These are phyloP conservation scores for Moricandia arvensis DNA, from an alignment of 345 rosid species.

Conservation along the genomic window DNA sequence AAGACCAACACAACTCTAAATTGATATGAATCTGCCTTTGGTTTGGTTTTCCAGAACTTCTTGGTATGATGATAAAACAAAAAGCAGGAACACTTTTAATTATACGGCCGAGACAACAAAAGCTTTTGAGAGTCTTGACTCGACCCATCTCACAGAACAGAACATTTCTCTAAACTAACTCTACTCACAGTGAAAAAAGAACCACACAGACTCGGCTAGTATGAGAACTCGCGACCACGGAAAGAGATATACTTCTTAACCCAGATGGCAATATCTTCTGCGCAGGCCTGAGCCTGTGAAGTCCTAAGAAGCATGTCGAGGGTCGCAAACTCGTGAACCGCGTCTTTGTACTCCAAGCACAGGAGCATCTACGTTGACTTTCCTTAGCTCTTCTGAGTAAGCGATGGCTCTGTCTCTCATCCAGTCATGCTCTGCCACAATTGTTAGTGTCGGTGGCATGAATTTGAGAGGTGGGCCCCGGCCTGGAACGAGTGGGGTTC, in stretches of 20 bases:
- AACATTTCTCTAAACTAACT: slow-evolving; percentile 22
- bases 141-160: slow-evolving; percentile 29
- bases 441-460: slow-evolving; percentile 92
- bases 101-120: slow-evolving; percentile 26
- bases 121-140: slow-evolving; percentile 5
- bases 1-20: neutral
- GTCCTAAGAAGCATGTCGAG: slow-evolving; percentile 86
- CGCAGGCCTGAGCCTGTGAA: slow-evolving; percentile 89
- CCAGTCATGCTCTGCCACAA: slow-evolving; percentile 95
- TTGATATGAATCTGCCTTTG: neutral
- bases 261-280: slow-evolving; percentile 92
- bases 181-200: slow-evolving; percentile 19
- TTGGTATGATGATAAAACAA: slow-evolving; percentile 2
- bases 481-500: slow-evolving; percentile 70
- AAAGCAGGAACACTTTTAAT: slow-evolving; percentile 2
- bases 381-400: slow-evolving; percentile 82
- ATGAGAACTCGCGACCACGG: slow-evolving; percentile 88
- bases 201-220: slow-evolving; percentile 40
- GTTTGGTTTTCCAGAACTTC: neutral
- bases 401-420: slow-evolving; percentile 97
- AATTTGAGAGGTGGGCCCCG: slow-evolving; percentile 76
- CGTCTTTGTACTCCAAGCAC: slow-evolving; percentile 90
- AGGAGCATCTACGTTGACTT: slow-evolving; percentile 86
- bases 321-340: slow-evolving; percentile 94
- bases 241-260: slow-evolving; percentile 83